These are phyloP conservation scores for Eucalyptus sp. DNA, from an alignment of 345 rosid species.

Conservation along the genomic window DNA sequence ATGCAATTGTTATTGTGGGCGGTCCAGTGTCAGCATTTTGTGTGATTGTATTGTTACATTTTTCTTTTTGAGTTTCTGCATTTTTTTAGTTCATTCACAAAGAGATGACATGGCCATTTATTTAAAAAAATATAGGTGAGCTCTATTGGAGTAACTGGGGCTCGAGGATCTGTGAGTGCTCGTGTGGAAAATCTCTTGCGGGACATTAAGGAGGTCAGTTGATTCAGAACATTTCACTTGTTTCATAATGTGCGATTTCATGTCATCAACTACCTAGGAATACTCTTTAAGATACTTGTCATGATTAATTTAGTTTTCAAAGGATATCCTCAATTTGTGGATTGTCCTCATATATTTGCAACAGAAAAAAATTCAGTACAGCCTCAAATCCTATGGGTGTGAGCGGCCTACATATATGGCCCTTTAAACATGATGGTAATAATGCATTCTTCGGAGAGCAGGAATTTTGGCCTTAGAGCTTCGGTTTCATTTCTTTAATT, in stretches of 20 bases:
- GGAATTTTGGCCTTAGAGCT: not conserved
- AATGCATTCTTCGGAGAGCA: not conserved
- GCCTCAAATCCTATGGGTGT: not conserved
- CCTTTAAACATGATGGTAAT: not conserved
- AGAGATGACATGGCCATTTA: not conserved
- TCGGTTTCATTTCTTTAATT: not conserved
- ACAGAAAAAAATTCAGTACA: not conserved
- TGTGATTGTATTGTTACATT: not conserved
- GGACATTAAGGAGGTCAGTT: slow-evolving; percentile 60
- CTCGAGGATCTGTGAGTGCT: slow-evolving; percentile 64
- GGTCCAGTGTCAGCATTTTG: not conserved
- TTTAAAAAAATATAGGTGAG: slow-evolving; percentile 42
- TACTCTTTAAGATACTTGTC: not conserved
- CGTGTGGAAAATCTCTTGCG: slow-evolving; percentile 54
- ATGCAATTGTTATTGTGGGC: not conserved
- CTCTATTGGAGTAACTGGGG: slow-evolving; percentile 84
- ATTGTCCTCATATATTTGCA: not conserved
- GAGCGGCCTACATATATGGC: not conserved
- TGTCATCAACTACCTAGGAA: not conserved
- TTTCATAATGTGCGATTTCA: not conserved
- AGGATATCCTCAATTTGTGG: not conserved
- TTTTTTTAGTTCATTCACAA: not conserved
- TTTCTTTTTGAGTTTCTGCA: not conserved
- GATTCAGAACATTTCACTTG: not conserved
- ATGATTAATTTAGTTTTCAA: not conserved